Evolutionary conservation across 1,284 basidiomycete genomes (phyloP), one percentile per base, ranked within the genome.

Genomic region (Tilletiopsis washingtonensis): DNA sequence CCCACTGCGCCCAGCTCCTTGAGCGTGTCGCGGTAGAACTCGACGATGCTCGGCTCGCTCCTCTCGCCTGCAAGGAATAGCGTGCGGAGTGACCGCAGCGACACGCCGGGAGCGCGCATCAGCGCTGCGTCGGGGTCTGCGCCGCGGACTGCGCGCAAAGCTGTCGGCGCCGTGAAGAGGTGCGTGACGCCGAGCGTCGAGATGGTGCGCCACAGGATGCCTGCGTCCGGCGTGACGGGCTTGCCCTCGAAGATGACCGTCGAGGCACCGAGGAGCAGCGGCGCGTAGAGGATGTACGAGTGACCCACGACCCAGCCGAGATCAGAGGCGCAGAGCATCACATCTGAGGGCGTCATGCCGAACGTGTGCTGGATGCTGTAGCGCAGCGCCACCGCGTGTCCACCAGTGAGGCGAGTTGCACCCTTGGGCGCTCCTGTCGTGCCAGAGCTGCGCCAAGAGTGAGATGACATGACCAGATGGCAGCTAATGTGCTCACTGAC

Each of bases 191-290:
- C 48, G 43, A 62, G 56, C 46, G 54, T 49, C 25, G 46, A 59
- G 34, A 56, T 51, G 29, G 55, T 71, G 24, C 62, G 39, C 69
- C 69, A 71, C 47, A 68, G 60, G 5, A 69, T 60, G 0, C 66
- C 64, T 4, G 69, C 68, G 36, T 71, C 68, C 2, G 69, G 69
- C 15, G 71, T 46, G 23, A 68, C 54, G n/a, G 65, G 69, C 40
- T 71, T 71, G 32, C 68, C 68, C 34, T 71, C 69, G 29, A 71
- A 71, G 19, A 71, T 57, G 38, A 70, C 55, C 12, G 63, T 61
- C 19, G 66, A 55, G 3, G 56, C 59, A 14, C 69, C 69, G 2
- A 71, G 47, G 3, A 73, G 48, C 2, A 68, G 56, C 2, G 69
- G 69, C 2, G 57, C 65, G 43, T 66, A 71, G 52, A 67, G 56